A percentile compares a stretch with the other conserved stretches of the same genome.
phyloP scores from a whole-genome alignment of 306 rosid species.

The Aeschynomene evenia region DNA sequence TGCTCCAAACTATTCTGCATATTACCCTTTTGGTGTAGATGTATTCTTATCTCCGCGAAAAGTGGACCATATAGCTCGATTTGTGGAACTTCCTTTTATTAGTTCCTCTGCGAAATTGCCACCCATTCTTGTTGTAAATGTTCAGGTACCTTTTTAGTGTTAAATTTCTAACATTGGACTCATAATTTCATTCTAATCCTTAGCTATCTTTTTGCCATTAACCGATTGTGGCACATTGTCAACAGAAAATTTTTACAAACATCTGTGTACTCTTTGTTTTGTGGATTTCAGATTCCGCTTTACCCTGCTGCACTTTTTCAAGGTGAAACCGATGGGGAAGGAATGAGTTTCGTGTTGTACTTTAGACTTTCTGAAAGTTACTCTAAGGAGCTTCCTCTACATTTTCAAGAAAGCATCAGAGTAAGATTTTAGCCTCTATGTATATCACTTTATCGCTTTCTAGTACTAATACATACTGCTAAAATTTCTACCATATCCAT shows the following conservation, averaged over 20 bases:
- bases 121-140: constrained; percentile 83
- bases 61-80: constrained; percentile 78
- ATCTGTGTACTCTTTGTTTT: constrained; percentile 12
- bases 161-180: background rate
- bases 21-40: constrained; percentile 92
- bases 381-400: constrained; percentile 74
- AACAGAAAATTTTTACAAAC: background rate
- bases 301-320: constrained; percentile 81
- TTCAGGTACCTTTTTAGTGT: constrained; percentile 61
- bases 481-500: background rate
- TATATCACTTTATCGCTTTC: constrained; percentile 12
- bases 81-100: constrained; percentile 70
- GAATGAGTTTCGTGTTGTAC: constrained; percentile 88
- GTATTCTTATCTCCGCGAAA: constrained; percentile 87
- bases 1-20: constrained; percentile 76
- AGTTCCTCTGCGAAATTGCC: constrained; percentile 65
- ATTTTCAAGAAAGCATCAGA: constrained; percentile 80
- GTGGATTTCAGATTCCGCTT: constrained; percentile 72
- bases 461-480: background rate
- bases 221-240: background rate
- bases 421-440: constrained; percentile 54
- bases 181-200: constrained; percentile 1
- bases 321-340: constrained; percentile 95
- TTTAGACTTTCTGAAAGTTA: constrained; percentile 82
- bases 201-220: background rate